Conservation (phyloP, 2,329 filamentous ascomycete species). For the Aspergillus ochraceoroseus region DNA sequence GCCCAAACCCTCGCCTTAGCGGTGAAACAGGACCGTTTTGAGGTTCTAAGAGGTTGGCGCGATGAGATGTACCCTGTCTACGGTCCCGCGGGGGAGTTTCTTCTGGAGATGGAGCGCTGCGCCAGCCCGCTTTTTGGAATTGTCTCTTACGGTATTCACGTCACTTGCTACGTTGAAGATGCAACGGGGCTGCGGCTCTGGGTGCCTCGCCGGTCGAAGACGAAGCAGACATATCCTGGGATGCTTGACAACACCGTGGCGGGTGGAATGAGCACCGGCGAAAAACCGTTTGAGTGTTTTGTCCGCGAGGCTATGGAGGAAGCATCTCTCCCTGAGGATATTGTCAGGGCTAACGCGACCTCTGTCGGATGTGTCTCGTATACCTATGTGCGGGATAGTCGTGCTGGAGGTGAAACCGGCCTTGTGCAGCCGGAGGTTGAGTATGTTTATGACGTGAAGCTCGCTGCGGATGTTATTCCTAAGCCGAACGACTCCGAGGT, state of each 20-base stretch:
- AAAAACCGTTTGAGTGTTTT: slow-evolving; percentile 73
- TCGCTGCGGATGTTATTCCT: slow-evolving; percentile 63
- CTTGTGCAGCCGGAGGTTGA: slow-evolving; percentile 86
- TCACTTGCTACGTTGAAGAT: slow-evolving; percentile 65
- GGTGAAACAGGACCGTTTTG: slow-evolving; percentile 65
- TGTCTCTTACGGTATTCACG: slow-evolving; percentile 73
- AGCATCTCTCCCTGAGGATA: slow-evolving; percentile 66
- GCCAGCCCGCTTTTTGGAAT: slow-evolving; percentile 70
- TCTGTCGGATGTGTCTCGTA: slow-evolving; percentile 73
- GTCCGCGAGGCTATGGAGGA: slow-evolving; percentile 86
- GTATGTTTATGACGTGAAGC: slow-evolving; percentile 83
- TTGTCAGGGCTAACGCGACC: slow-evolving; percentile 59
- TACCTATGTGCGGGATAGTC: slow-evolving; percentile 69
- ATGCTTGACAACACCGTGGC: slow-evolving; percentile 95
- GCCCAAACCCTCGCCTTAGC: slow-evolving; percentile 61
- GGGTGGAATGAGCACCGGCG: slow-evolving; percentile 74
- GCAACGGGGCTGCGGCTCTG: slow-evolving; percentile 66
- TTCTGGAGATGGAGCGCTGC: slow-evolving; percentile 73
- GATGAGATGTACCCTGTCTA: slow-evolving; percentile 78
- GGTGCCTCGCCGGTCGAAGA: slow-evolving; percentile 70
- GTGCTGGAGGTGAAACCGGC: slow-evolving; percentile 72
- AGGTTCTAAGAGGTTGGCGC: slow-evolving; percentile 71
- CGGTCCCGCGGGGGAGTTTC: slow-evolving; percentile 51
- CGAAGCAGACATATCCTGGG: slow-evolving; percentile 82
- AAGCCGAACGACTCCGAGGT: slow-evolving; percentile 85